phyloP scores from a whole-genome alignment of 2,329 filamentous ascomycete genomes.

The Parastagonospora avenae region DNA sequence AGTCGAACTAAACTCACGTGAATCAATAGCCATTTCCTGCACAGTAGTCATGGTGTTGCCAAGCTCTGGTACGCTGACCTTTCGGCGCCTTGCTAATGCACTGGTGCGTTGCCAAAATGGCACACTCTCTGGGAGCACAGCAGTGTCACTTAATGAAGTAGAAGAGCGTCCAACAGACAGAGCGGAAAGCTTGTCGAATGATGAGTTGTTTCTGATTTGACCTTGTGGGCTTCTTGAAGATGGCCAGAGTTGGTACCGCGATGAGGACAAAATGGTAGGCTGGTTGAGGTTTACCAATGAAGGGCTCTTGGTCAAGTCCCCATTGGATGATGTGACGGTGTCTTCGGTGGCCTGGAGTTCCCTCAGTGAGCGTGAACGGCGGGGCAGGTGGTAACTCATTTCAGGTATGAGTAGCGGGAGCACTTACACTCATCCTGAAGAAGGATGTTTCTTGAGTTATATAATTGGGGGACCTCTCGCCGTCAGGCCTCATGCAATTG shows the following conservation, averaged over 20 bases:
- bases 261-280: slow-evolving; percentile 10
- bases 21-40: slow-evolving; percentile 46
- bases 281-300: slow-evolving; percentile 34
- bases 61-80: slow-evolving; percentile 49
- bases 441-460: slow-evolving; percentile 45
- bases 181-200: slow-evolving; percentile 42
- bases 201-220: slow-evolving; percentile 18
- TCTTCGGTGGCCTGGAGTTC: slow-evolving; percentile 38
- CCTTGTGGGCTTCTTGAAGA: slow-evolving; percentile 37
- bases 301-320: slow-evolving; percentile 32
- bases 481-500: slow-evolving; percentile 48
- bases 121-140: slow-evolving; percentile 35
- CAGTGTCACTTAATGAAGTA: slow-evolving; percentile 49
- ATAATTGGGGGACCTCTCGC: slow-evolving; percentile 43
- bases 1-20: slow-evolving; percentile 38
- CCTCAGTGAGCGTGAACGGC: slow-evolving; percentile 43
- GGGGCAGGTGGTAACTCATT: slow-evolving; percentile 42
- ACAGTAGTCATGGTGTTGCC: slow-evolving; percentile 46
- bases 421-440: slow-evolving; percentile 38
- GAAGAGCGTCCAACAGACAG: slow-evolving; percentile 46
- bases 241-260: slow-evolving; percentile 47
- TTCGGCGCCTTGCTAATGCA: slow-evolving; percentile 46
- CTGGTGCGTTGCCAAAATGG: slow-evolving; percentile 45
- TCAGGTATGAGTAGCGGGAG: slow-evolving; percentile 19
- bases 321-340: slow-evolving; percentile 16